These are phyloP conservation scores for Boletellus dicymbophilus DNA, from an alignment of 1,284 basidiomycete species.

Conservation along the genomic window DNA sequence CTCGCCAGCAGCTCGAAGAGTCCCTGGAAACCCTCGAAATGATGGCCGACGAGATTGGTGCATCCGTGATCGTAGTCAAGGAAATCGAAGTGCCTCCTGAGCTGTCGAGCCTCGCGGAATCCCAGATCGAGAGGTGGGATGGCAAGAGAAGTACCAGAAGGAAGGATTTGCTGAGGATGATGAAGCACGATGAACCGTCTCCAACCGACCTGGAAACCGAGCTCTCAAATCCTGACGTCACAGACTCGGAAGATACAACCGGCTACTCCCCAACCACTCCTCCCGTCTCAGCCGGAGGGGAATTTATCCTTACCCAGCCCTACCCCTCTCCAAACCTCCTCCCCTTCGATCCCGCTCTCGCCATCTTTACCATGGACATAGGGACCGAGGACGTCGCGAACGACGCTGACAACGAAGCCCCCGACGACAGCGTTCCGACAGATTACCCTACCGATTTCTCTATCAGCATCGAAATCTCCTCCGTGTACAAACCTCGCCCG, in stretches of 20 bases:
- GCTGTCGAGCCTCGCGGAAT: conserved; percentile 42
- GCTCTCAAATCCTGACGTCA: conserved; percentile 18
- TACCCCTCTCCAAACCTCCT: neutral
- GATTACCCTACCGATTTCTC: conserved; percentile 29
- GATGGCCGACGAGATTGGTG: conserved; percentile 93
- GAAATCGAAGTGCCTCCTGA: conserved; percentile 75
- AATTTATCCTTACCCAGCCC: neutral
- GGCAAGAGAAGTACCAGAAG: conserved; percentile 23
- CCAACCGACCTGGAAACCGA: conserved; percentile 43
- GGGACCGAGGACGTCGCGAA: conserved; percentile 39
- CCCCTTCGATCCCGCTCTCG: conserved; percentile 26
- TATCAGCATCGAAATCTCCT: conserved; percentile 63
- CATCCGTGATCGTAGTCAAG: conserved; percentile 84
- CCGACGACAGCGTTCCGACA: conserved; percentile 15
- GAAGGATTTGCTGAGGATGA: conserved; percentile 20
- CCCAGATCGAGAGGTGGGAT: conserved; percentile 31
- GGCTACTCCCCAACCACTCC: conserved; percentile 8
- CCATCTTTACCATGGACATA: conserved; percentile 51
- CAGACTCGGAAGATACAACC: conserved; percentile 41
- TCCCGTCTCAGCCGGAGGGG: neutral
- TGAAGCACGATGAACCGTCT: conserved; percentile 24
- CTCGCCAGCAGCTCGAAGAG: conserved; percentile 72
- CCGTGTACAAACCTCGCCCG: conserved; percentile 73
- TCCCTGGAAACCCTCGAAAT: conserved; percentile 83
- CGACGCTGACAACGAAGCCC: conserved; percentile 16